Evolutionary conservation across 495 filamentous ascomycete genomes (phyloP), one percentile per base, ranked within the genome.

Genomic region (Podospora tetraspora): DNA sequence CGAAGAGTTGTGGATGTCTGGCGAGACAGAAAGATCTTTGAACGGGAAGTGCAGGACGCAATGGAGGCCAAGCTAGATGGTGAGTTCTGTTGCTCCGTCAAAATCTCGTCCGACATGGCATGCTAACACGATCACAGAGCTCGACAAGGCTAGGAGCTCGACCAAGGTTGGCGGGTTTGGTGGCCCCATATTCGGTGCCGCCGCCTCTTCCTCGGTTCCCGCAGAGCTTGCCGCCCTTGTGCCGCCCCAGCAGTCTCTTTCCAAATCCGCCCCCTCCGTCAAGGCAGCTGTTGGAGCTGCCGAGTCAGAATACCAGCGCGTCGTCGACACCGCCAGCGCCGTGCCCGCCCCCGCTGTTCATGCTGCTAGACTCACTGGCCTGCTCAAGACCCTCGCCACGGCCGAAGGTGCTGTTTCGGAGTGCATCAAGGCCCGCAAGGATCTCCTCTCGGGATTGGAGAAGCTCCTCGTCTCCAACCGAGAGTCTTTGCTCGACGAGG

Each of bases 371-470:
- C 89, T 99, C 22, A 92, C 89, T 69, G 88, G 91, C 3, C 82
- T 99, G 9, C 83, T 98, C 62, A 97, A 95, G 80, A 88, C 86
- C 3, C 85, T 99, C 19, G 92, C 93, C 37, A 92, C 87, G 66
- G 95, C 95, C n/a, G 93, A 98, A 78, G 90, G 88, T 57, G 94
- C 94, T 0, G 92, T 98, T 1, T 90, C 91, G 3, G 92, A 96
- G 67, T 90, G 90, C 68, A 92, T 99, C 75, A 94, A 94, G 73
- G 91, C 93, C 2, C 91, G 96, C 21, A 85, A 85, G 57, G 84
- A 88, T 23, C 83, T 98, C 23, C 88, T 98, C 13, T 81, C 85
- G 24, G 92, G 88, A 2, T 83, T 98, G 8, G 93, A 97, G 78
- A 94, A 91, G 70, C 77, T 98, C 5, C 81, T 99, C 1, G 85